A percentile compares a stretch with the other conserved stretches of the same genome.
phyloP scores from a whole-genome alignment of 2,329 filamentous ascomycete genomes.

The Cercospora berteroae region DNA sequence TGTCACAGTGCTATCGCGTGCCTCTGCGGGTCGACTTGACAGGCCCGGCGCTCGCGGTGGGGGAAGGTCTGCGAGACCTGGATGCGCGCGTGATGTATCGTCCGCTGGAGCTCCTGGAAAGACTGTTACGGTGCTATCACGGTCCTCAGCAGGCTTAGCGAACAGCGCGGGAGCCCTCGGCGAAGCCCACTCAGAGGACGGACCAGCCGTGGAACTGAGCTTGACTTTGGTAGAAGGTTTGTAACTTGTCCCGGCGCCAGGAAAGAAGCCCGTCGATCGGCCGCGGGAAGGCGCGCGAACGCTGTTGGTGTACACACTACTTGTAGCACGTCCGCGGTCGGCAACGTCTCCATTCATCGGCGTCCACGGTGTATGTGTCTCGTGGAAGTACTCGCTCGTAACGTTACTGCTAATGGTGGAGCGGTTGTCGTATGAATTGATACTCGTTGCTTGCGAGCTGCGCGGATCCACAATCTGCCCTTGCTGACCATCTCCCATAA shows the following conservation, averaged over 20 bases:
- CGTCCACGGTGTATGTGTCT: constrained; percentile 36
- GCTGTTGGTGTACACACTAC: constrained; percentile 47
- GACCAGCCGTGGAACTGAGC: constrained; percentile 27
- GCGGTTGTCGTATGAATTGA: constrained; percentile 31
- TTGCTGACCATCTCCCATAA: constrained; percentile 19
- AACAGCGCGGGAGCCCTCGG: constrained; percentile 19
- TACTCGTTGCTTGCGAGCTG: constrained; percentile 28
- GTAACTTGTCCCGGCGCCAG: constrained; percentile 34
- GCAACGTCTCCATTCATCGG: constrained; percentile 30
- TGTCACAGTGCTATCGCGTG: constrained; percentile 37
- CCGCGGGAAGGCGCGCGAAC: constrained; percentile 41
- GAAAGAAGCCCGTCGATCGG: constrained; percentile 54
- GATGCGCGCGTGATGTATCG: neutral
- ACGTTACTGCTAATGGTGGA: constrained; percentile 33
- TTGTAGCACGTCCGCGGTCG: constrained; percentile 38
- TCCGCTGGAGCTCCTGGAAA: constrained; percentile 32
- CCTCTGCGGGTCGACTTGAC: constrained; percentile 19
- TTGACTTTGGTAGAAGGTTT: constrained; percentile 30
- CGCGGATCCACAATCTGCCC: constrained; percentile 36
- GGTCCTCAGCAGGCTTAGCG: constrained; percentile 23
- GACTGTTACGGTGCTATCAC: constrained; percentile 38
- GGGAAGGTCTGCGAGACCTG: constrained; percentile 2
- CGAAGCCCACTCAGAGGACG: constrained; percentile 28
- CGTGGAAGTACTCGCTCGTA: constrained; percentile 36
- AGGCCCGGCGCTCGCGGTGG: constrained; percentile 19